These are phyloP conservation scores for Pestalotiopsis sp. DNA, from an alignment of 2,329 filamentous ascomycete genomes.

Conservation along the genomic window DNA sequence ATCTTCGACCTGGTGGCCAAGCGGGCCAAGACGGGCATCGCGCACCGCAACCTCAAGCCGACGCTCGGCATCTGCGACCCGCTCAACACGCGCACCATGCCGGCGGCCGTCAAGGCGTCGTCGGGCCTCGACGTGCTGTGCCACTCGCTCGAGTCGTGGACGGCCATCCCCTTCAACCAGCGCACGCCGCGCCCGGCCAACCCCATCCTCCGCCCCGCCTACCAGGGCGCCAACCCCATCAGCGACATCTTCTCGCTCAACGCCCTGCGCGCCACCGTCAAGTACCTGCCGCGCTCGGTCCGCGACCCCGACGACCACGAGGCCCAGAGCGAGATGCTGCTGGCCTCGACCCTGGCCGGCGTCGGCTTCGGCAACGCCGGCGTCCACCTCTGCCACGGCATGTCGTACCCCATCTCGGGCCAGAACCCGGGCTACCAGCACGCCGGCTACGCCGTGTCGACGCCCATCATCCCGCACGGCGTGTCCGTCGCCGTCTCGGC, in stretches of 20 bases:
- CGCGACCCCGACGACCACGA: constrained; percentile 88
- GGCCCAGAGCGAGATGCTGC: constrained; percentile 92
- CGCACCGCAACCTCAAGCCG: constrained; percentile 93
- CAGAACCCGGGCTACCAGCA: constrained; percentile 94
- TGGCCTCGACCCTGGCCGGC: constrained; percentile 90
- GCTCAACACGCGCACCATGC: constrained; percentile 95
- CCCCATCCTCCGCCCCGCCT: constrained; percentile 87
- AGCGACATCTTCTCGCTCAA: constrained; percentile 95
- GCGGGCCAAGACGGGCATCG: constrained; percentile 92
- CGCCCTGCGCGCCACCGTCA: constrained; percentile 80
- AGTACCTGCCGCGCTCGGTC: constrained; percentile 89
- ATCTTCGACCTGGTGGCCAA: constrained; percentile 94
- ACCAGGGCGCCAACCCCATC: constrained; percentile 97
- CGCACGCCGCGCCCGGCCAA: constrained; percentile 83
- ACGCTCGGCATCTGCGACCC: constrained; percentile 86
- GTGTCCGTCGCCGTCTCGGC: constrained; percentile 94
- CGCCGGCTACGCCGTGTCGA: constrained; percentile 76
- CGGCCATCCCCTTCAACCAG: constrained; percentile 91
- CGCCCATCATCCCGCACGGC: constrained; percentile 89
- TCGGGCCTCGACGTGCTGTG: constrained; percentile 95
- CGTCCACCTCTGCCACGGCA: constrained; percentile 79
- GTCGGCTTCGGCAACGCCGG: constrained; percentile 98
- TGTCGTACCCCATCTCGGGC: constrained; percentile 96
- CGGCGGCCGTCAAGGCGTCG: constrained; percentile 85
- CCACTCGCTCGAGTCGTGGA: constrained; percentile 95